Percentiles rank a stretch among this genome's conserved stretches.
phyloP scores from a whole-genome alignment of 2,329 filamentous ascomycete species.

The Dothistroma septosporum region DNA sequence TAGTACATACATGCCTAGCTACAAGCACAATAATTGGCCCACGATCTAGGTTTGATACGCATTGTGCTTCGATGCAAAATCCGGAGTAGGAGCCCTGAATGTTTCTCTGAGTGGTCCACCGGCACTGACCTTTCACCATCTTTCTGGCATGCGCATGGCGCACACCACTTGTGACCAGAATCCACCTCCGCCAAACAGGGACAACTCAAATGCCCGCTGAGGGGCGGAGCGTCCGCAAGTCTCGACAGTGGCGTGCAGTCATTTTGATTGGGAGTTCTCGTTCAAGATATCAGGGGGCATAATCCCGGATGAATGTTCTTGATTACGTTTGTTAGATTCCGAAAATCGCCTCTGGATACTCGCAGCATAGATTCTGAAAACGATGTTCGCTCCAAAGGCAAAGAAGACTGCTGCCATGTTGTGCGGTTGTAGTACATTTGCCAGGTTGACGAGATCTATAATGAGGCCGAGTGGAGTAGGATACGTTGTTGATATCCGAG shows the following conservation, averaged over 20 bases:
- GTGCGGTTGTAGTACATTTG: neutral
- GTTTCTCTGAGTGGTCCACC: neutral
- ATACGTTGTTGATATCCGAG: neutral
- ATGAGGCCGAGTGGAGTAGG: neutral
- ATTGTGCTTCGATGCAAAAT: neutral
- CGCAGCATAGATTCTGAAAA: neutral
- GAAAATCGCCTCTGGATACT: neutral
- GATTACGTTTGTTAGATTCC: neutral
- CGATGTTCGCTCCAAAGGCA: neutral
- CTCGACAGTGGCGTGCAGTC: neutral
- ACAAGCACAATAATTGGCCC: neutral
- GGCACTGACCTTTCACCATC: slow-evolving; percentile 8
- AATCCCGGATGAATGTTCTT: neutral
- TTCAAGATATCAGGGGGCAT: neutral
- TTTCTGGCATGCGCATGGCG: neutral
- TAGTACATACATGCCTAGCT: neutral
- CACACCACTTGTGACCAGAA: neutral
- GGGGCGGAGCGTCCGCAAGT: slow-evolving; percentile 1
- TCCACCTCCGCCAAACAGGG: neutral
- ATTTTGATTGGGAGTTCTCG: neutral
- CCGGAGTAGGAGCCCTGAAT: neutral
- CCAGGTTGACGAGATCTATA: neutral
- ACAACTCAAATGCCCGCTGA: neutral
- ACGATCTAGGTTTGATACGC: neutral
- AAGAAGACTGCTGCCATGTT: neutral